phyloP scores from a whole-genome alignment of 805 yeast species.

The Suhomyces pyralidae region DNA sequence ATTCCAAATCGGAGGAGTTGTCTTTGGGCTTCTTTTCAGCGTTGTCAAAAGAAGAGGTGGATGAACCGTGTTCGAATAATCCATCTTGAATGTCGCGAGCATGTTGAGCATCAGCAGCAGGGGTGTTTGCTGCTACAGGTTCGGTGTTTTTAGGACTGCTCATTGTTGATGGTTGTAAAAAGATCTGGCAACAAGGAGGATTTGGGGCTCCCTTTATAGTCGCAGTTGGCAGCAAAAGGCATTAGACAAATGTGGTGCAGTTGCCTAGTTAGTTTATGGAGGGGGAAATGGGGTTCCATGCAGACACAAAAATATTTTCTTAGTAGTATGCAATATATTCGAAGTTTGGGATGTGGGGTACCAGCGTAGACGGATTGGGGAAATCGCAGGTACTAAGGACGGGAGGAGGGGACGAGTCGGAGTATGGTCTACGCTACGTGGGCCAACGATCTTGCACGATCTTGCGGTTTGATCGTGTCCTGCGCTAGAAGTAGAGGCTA shows the following conservation, averaged over 20 bases:
- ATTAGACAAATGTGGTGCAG: not conserved
- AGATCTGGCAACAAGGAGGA: not conserved
- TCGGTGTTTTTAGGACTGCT: not conserved
- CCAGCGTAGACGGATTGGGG: not conserved
- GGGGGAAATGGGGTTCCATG: not conserved
- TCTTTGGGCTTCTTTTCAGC: conserved; percentile 10
- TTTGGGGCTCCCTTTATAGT: not conserved
- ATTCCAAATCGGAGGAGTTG: conserved; percentile 4
- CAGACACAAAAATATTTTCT: not conserved
- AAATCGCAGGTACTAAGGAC: not conserved
- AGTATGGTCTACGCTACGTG: not conserved
- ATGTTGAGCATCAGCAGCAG: not conserved
- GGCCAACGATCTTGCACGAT: not conserved
- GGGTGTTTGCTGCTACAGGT: not conserved
- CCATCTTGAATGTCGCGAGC: conserved; percentile 9
- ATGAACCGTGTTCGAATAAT: conserved; percentile 11
- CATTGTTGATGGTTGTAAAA: not conserved
- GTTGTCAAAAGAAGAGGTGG: conserved; percentile 10
- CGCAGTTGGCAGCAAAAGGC: not conserved
- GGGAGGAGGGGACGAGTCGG: not conserved
- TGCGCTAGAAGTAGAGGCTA: not conserved
- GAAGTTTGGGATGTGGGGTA: not conserved
- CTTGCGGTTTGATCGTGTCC: not conserved
- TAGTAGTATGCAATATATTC: not conserved
- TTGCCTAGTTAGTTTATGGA: not conserved